A percentile compares a stretch with the other conserved stretches of the same genome.
Conservation (phyloP, 176 grass and related monocot genomes). For the Phoenix roebelenii region DNA sequence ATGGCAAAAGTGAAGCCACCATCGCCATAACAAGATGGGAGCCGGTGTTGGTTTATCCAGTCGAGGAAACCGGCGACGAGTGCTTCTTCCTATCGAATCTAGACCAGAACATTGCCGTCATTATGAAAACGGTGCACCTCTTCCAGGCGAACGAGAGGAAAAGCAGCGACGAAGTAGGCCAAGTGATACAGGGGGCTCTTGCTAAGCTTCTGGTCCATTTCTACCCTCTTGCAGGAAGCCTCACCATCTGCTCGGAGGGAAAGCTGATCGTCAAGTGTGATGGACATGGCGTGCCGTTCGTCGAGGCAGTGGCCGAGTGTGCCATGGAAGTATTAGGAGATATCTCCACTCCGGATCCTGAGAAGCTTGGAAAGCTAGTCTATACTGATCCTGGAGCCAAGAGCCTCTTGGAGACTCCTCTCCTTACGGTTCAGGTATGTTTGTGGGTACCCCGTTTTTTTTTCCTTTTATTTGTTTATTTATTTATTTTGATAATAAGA, state of each 20-base stretch:
- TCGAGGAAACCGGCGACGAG: conserved; percentile 9
- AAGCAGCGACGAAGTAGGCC: neutral
- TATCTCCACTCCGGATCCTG: conserved; percentile 19
- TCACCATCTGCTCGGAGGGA: conserved; percentile 27
- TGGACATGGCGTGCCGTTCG: conserved; percentile 41
- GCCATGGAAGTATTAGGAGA: conserved; percentile 19
- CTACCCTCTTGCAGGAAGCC: conserved; percentile 36
- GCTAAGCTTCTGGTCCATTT: conserved; percentile 41
- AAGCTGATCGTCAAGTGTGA: conserved; percentile 35
- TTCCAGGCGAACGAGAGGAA: conserved; percentile 12
- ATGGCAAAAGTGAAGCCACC: neutral
- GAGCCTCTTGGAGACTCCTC: conserved; percentile 17
- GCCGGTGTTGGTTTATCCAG: conserved; percentile 27
- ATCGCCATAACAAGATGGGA: conserved; percentile 28
- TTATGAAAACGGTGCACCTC: conserved; percentile 62
- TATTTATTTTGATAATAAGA: no score
- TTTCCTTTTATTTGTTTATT: no score
- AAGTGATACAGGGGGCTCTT: conserved; percentile 29
- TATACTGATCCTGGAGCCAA: conserved; percentile 18
- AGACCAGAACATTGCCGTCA: conserved; percentile 40
- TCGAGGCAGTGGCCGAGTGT: conserved; percentile 28
- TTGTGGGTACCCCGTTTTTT: no score
- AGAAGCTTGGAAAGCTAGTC: conserved; percentile 26
- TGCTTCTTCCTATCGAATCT: conserved; percentile 53
- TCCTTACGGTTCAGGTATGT: conserved; percentile 34